Evolutionary conservation across 1,284 basidiomycete genomes (phyloP).

Genomic region (Heterobasidion occidentale): DNA sequence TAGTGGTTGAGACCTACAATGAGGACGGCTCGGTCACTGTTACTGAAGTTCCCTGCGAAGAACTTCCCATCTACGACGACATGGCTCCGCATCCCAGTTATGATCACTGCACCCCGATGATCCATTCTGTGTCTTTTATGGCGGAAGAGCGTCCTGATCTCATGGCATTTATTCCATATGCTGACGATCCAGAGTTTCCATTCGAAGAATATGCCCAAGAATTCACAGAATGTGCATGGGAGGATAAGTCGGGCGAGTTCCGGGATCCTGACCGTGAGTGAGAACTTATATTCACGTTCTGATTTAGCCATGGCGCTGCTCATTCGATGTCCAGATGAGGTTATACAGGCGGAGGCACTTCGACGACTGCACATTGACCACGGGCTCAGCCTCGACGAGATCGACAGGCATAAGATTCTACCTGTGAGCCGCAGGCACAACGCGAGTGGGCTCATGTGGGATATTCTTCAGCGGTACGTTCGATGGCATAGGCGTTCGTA

Average conservation of each 20-base stretch:
- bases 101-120: not conserved
- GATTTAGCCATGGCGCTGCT: not conserved
- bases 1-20: no score
- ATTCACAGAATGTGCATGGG: not conserved
- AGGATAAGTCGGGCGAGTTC: not conserved
- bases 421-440: not conserved
- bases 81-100: not conserved
- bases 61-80: not conserved
- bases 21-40: not conserved
- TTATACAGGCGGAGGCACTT: not conserved
- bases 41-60: not conserved
- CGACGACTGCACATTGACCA: not conserved
- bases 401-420: not conserved
- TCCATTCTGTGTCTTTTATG: not conserved
- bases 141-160: not conserved
- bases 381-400: not conserved
- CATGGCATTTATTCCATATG: not conserved
- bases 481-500: not conserved
- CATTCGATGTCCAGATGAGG: not conserved
- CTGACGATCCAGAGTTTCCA: not conserved
- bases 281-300: not conserved
- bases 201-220: not conserved
- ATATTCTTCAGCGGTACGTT: not conserved
- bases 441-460: not conserved
- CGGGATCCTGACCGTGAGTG: not conserved